phyloP scores from a whole-genome alignment of 345 rosid genomes.

The Boechera divaricarpa region DNA sequence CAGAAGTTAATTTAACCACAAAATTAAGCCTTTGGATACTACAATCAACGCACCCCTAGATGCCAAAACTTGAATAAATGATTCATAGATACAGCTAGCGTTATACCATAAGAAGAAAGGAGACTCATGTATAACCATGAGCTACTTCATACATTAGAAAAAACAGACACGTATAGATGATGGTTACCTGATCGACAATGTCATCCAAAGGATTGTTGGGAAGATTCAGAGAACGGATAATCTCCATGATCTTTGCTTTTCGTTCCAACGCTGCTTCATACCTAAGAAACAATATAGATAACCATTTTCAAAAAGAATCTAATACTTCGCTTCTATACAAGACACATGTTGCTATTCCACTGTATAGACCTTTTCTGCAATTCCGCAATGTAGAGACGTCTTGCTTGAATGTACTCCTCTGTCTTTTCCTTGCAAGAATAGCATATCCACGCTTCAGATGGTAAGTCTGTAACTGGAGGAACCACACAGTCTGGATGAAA shows the following conservation, averaged over 20 bases:
- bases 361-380: slow-evolving; percentile 69
- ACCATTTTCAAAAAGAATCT: slow-evolving; percentile 5
- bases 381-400: slow-evolving; percentile 67
- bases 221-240: slow-evolving; percentile 84
- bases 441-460: slow-evolving; percentile 86
- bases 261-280: slow-evolving; percentile 89
- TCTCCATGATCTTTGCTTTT: slow-evolving; percentile 84
- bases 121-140: slow-evolving; percentile 26
- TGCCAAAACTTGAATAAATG: slow-evolving; percentile 27
- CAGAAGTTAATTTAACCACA: slow-evolving; percentile 23
- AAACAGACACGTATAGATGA: slow-evolving; percentile 15
- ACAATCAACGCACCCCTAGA: slow-evolving; percentile 26
- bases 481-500: slow-evolving; percentile 85
- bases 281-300: slow-evolving; percentile 50
- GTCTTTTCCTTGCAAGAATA: slow-evolving; percentile 97
- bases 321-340: slow-evolving; percentile 28
- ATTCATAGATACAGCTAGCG: slow-evolving; percentile 29
- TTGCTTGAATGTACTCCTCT: slow-evolving; percentile 84
- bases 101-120: slow-evolving; percentile 30
- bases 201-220: slow-evolving; percentile 99
- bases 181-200: slow-evolving; percentile 85
- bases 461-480: slow-evolving; percentile 77
- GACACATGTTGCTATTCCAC: slow-evolving; percentile 28
- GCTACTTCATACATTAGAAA: slow-evolving; percentile 7
- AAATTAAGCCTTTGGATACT: slow-evolving; percentile 20